Evolutionary conservation across 768 basidiomycete genomes (phyloP), one percentile per base, ranked within the genome.

Genomic region (Lactifluus pinguis): DNA sequence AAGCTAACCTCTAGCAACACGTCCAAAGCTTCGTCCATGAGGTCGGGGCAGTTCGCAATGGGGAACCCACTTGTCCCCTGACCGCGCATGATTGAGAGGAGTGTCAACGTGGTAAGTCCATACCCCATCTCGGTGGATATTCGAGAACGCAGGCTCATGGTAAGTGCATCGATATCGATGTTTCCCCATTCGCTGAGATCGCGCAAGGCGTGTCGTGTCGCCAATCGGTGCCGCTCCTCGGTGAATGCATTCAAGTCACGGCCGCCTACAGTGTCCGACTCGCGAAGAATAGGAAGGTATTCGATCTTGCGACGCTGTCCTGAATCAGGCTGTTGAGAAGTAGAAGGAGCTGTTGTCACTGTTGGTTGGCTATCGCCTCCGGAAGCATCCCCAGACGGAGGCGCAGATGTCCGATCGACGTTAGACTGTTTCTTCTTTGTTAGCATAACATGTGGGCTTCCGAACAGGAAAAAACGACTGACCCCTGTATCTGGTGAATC

Each of bases 81-180:
- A 10, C 83, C 85, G 32, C 82, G 82, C 83, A 91, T 85, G 2
- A 86, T 84, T 13, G 89, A 87, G 59, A 97, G 75, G 69, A 95
- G 76, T 4, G 86, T 86, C 65, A 98, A 78, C 5, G 91, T 90
- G 21, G 93, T 92, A 66, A 99, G 75, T 5, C 89, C 92, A 70
- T 94, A 98, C 4, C 93, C 87, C 55, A 95, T 75, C 72, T 99
- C 95, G 49, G 83, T 79, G 9, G 85, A 80, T 45, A 98, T 74
- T 39, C 95, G 80, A 39, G 90, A 95, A 36, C 94, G 87, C 44
- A 99, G 75, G 34, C 90, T 89, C 87, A 99, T 86, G n/a, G 85
- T 86, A 53, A 99, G 78, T n/a, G 85, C 85, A 69, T 97, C 94
- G 60, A 98, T 85, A 67, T 98, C 95, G 53, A 95, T 83, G 8